Base-by-base conservation (phyloP, 2,329 filamentous ascomycete genomes). In the Penicillium aurantiogriseum region DNA sequence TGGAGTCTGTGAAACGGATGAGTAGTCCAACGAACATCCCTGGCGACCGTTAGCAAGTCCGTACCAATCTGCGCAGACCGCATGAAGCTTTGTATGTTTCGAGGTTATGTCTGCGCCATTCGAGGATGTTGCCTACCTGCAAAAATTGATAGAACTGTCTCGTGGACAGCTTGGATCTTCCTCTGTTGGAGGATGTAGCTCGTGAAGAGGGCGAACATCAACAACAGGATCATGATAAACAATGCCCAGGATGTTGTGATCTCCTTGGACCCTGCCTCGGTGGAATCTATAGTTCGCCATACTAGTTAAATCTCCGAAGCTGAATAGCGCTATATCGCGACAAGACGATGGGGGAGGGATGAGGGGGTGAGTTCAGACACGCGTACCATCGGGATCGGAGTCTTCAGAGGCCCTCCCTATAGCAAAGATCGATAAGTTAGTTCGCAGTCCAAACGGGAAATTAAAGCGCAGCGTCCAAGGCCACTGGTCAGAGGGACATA, bases 101-200 rank as follows among this genome's bases (percentile, higher is more conserved):
- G 11, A 45, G 10, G 23, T 46, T 29, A 36, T 11, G 23, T 4
- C 19, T 40, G 19, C 35, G 21, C 17, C 23, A 46, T 23, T 38
- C 7, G 6, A 9, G 6, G 31, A 45, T 38, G 5, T 29, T 8
- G 57, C 70, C 52, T 77, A 92, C 92, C 92, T 57, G 92, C 92
- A 79, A 99, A 97, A 73, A 99, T 99, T 60, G 93, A 97, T 61
- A 99, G 87, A 68, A 97, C 94, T 2, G 94, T 99, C 80, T 99
- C 94, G 76, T 99, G 94, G 54, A 99, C 89, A 29, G 94, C 94
- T 70, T 97, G 94, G 56, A 99, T 92, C 79, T 95, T 97, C 78
- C 91, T 92, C 79, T 94, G 91, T 77, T 97, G 93, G 60, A 99
- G 84, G 66, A 95, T 89, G 79, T 99, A 99, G 81, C 92, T 97